Base-by-base conservation (phyloP, 768 basidiomycete genomes). In the Pisolithus marmoratus region DNA sequence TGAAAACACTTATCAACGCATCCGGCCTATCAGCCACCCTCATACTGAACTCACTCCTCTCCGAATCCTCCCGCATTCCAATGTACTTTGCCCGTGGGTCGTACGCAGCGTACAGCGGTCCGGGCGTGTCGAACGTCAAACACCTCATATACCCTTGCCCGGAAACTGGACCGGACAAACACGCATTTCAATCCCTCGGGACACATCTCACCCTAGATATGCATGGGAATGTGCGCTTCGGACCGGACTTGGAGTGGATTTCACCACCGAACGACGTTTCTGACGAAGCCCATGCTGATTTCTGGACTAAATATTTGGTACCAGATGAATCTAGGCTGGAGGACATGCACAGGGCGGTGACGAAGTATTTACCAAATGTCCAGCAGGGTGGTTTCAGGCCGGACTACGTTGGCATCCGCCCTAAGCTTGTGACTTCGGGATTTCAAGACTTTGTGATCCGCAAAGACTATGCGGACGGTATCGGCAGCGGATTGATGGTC, bases 91-190 rank as follows among this genome's bases (percentile, higher is more conserved):
- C 82, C 2, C 80, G 81, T 53, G 93, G 94, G 8, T 89, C 90
- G 4, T 98, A 97, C 62, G 87, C 91, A 27, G 82, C 84, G 4
- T 98, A 97, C 68, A 77, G 78, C 45, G 94, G 94, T 6, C 83
- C 84, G 0, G 93, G 92, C 1, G 74, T 86, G 38, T 69, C 75
- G 14, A 65, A 75, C 12, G 74, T 96, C 50, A 77, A 76, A 4
- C 85, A 84, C 57, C 80, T 99, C 53, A 83, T 99, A 61, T 97
- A 99, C 70, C 94, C 95, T 2, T 94, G 90, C 55, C 94, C 95
- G 4, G 76, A 82, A 49, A 79, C 76, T 9, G 80, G 78, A 8
- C 72, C 73, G 37, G 76, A 74, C 52, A 75, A 71, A 4, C 78
- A 85, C 48, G 77, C 81, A 7, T 89, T 95, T 63, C 85, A 90